phyloP scores from a whole-genome alignment of 345 rosid species.

The Sisymbrium irio region DNA sequence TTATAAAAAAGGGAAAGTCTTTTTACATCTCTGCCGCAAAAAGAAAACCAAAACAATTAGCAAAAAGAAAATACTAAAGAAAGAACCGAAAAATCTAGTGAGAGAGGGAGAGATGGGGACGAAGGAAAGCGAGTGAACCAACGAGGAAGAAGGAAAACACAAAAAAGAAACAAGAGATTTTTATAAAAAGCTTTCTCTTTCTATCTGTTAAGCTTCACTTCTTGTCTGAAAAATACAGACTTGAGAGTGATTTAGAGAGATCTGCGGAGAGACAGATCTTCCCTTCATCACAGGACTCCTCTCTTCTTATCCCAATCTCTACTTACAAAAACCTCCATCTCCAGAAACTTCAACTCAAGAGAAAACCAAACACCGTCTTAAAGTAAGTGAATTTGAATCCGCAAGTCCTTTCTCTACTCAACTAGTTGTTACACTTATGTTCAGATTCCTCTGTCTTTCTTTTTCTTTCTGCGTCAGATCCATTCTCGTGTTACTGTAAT shows the following conservation, averaged over 20 bases:
- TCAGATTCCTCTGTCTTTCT: conserved; percentile 21
- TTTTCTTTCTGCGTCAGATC: conserved; percentile 7
- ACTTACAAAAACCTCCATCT: conserved; percentile 2
- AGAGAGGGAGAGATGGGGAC: conserved; percentile 21
- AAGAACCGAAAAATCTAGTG: neutral
- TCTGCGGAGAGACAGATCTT: conserved; percentile 7
- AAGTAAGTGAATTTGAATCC: conserved; percentile 16
- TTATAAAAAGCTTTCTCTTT: conserved; percentile 5
- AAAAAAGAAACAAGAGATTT: neutral
- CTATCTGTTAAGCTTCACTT: conserved; percentile 26
- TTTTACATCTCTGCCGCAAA: neutral
- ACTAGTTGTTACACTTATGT: neutral
- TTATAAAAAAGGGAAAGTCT: conserved; percentile 2
- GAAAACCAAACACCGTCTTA: neutral
- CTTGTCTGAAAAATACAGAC: conserved; percentile 20
- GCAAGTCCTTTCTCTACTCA: neutral
- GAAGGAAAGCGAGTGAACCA: conserved; percentile 21
- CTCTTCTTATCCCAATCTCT: conserved; percentile 11
- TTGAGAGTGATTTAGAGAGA: conserved; percentile 16
- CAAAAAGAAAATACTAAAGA: neutral
- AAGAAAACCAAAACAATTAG: neutral
- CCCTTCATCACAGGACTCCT: conserved; percentile 11
- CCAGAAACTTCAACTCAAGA: conserved; percentile 10
- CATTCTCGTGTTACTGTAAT: conserved; percentile 5
- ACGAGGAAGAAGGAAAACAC: neutral